These are phyloP conservation scores for Talaromyces trachyspermus DNA, from an alignment of 495 filamentous ascomycete genomes.

Conservation along the genomic window DNA sequence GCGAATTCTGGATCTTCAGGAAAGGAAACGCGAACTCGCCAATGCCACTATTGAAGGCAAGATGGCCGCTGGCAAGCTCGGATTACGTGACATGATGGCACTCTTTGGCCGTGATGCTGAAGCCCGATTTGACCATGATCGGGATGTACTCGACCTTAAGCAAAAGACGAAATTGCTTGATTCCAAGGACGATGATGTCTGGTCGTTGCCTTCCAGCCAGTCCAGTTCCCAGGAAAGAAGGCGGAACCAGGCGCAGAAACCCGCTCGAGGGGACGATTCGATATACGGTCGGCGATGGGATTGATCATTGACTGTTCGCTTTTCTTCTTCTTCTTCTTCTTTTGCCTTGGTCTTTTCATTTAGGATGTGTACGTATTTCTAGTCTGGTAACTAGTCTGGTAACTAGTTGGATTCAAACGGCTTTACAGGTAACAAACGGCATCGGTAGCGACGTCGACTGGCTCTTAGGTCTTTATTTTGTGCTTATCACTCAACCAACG, in stretches of 20 bases:
- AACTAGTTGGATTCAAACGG: too few relatives aligned
- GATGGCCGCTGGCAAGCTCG: conserved; percentile 68
- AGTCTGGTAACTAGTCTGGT: too few relatives aligned
- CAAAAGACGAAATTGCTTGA: conserved; percentile 22
- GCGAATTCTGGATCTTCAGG: conserved; percentile 82
- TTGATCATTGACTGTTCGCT: neutral
- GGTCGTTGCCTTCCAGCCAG: conserved; percentile 3
- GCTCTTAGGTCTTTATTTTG: too few relatives aligned
- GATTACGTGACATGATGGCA: conserved; percentile 86
- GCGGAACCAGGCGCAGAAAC: conserved; percentile 18
- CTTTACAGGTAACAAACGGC: too few relatives aligned
- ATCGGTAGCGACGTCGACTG: too few relatives aligned
- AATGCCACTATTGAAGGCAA: conserved; percentile 78
- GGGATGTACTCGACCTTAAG: conserved; percentile 23
- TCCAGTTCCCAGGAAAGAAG: conserved; percentile 20
- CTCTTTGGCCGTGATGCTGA: conserved; percentile 78
- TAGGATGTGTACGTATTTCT: neutral
- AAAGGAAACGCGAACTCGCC: conserved; percentile 84
- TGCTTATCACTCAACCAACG: too few relatives aligned
- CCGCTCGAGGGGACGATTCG: conserved; percentile 27
- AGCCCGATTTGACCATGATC: conserved; percentile 28
- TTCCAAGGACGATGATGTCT: conserved; percentile 19
- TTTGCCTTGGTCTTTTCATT: neutral
- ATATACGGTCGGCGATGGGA: conserved; percentile 40
- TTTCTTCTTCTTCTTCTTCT: neutral